Evolutionary conservation across 345 rosid species (phyloP), one percentile per base, ranked within the genome.

Genomic region (Anastatica hierochuntica): DNA sequence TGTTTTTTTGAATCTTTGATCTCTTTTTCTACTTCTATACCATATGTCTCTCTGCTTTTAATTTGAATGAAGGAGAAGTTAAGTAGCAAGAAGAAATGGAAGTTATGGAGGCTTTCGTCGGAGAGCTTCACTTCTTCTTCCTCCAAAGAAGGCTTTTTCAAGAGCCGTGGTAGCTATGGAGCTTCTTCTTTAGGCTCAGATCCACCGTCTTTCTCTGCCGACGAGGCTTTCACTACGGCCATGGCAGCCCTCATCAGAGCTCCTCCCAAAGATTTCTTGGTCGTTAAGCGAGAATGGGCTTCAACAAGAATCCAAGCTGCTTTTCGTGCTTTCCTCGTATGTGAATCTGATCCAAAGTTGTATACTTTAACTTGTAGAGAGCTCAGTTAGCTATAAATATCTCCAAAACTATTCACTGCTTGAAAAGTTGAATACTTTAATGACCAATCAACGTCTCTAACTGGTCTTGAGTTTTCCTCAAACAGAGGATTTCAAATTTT

Each of bases 281-380:
- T 62, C 41, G 71, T 88, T 39, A 84, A 76, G 60, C 66, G 73
- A 64, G 94, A 88, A 67, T 85, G 96, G 96, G 95, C 95, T 13
- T 78, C 96, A 0, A 81, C 78, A 18, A 85, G 96, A 20, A 81
- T 88, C 72, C 97, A 92, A 58, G 74, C 95, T 10, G 87, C 95
- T 30, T 85, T 88, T 50, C 79, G 98, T 26, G 94, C 90, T 17
- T 74, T 83, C 51, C 21, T 92, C 83, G 95, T 90, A 74, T 62
- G 8, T 44, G 0, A 5, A 5, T 29, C n/a, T n/a, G n/a, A n/a
- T n/a, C n/a, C n/a, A n/a, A n/a, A n/a, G n/a, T n/a, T n/a, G n/a
- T n/a, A n/a, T n/a, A n/a, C n/a, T n/a, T n/a, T n/a, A n/a, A n/a
- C n/a, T n/a, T n/a, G n/a, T n/a, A n/a, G n/a, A n/a, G n/a, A n/a